These are phyloP conservation scores for Suillus americanus DNA, from an alignment of 768 basidiomycete species.

Conservation along the genomic window DNA sequence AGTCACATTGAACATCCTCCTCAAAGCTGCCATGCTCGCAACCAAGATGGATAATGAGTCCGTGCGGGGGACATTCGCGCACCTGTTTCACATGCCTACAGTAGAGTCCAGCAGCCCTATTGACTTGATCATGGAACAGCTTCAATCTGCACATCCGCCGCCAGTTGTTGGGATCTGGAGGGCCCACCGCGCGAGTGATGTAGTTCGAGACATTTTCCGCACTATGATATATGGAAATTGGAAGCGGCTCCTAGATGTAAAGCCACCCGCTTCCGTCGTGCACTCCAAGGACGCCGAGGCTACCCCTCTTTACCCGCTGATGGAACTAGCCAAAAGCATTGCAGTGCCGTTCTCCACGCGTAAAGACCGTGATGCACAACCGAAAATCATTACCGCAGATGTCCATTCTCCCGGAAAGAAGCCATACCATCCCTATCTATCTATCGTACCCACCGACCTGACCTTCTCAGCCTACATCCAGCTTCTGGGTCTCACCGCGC, in stretches of 20 bases:
- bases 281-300: conserved; percentile 20
- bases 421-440: conserved; percentile 24
- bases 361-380: neutral
- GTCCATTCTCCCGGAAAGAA: conserved; percentile 11
- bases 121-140: conserved; percentile 26
- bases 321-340: conserved; percentile 32
- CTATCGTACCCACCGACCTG: conserved; percentile 48
- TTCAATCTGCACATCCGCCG: conserved; percentile 26
- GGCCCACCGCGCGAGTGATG: conserved; percentile 43
- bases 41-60: conserved; percentile 51
- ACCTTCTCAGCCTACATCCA: conserved; percentile 61
- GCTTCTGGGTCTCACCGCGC: conserved; percentile 52
- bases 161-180: conserved; percentile 46
- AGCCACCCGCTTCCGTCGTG: conserved; percentile 39
- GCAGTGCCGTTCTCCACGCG: conserved; percentile 1
- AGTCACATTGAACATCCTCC: conserved; percentile 55
- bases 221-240: conserved; percentile 59
- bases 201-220: conserved; percentile 52
- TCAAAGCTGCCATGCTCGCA: conserved; percentile 59
- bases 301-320: conserved; percentile 24
- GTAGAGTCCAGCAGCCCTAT: conserved; percentile 18
- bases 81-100: conserved; percentile 31
- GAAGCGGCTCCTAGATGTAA: conserved; percentile 37
- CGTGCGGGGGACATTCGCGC: conserved; percentile 47
- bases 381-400: neutral